Conservation (phyloP, 2,329 filamentous ascomycete species). For the Ampelomyces quisqualis region DNA sequence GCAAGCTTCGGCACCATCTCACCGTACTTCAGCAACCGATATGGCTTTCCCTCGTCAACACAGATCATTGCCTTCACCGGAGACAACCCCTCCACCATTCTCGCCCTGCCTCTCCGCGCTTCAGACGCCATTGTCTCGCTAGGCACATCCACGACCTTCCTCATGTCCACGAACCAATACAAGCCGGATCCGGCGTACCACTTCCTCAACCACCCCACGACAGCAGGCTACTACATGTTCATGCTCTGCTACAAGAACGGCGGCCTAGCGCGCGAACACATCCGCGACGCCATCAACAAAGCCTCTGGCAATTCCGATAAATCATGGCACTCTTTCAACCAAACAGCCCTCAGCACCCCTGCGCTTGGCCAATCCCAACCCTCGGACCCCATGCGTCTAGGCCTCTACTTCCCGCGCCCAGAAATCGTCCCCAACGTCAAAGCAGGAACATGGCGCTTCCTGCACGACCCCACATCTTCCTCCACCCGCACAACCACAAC, state of each 20-base stretch:
- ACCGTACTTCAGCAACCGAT: constrained; percentile 74
- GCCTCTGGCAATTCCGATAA: constrained; percentile 48
- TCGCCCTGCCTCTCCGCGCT: constrained; percentile 81
- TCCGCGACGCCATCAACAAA: constrained; percentile 76
- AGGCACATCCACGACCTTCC: constrained; percentile 92
- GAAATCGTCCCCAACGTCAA: constrained; percentile 93
- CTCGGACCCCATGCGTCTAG: constrained; percentile 70
- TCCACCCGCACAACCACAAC: constrained; percentile 38
- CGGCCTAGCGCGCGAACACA: constrained; percentile 83
- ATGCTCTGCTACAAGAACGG: constrained; percentile 99
- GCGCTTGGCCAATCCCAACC: constrained; percentile 62
- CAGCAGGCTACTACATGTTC: constrained; percentile 93
- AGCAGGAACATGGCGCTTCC: constrained; percentile 84
- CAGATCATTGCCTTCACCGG: constrained; percentile 85
- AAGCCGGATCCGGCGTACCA: constrained; percentile 88
- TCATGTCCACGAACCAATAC: constrained; percentile 95
- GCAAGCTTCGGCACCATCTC: constrained; percentile 73
- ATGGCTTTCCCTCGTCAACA: constrained; percentile 74
- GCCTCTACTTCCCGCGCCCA: constrained; percentile 90
- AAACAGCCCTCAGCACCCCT: constrained; percentile 65
- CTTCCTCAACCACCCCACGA: constrained; percentile 97
- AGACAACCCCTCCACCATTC: constrained; percentile 94
- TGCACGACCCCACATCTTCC: constrained; percentile 51
- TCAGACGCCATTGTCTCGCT: constrained; percentile 93
- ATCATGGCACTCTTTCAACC: constrained; percentile 80